Percentiles rank a stretch among this genome's conserved stretches.
phyloP scores from a whole-genome alignment of 306 rosid genomes.

The Senna siamea region DNA sequence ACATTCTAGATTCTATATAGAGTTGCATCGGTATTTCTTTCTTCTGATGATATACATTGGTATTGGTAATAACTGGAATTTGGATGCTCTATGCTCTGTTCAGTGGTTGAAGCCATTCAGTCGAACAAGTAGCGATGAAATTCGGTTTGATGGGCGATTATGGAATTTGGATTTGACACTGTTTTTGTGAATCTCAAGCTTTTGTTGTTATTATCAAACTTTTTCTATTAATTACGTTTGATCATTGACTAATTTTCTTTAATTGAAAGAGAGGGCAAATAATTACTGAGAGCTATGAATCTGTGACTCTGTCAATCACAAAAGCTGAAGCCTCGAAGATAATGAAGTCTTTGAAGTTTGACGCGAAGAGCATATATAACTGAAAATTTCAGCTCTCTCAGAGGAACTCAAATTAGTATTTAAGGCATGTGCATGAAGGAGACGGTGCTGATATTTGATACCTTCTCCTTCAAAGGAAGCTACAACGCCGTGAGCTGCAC shows the following conservation, averaged over 20 bases:
- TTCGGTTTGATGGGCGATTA: slow-evolving; percentile 41
- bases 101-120: slow-evolving; percentile 43
- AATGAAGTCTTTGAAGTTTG: too few species aligned
- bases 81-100: slow-evolving; percentile 34
- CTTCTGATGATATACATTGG: slow-evolving; percentile 4
- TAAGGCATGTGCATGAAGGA: slow-evolving; percentile 36
- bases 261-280: slow-evolving; percentile 36
- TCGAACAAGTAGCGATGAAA: slow-evolving; percentile 30
- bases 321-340: slow-evolving; percentile 39
- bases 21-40: slow-evolving; percentile 13
- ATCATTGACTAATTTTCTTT: slow-evolving; percentile 21
- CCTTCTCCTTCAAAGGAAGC: slow-evolving; percentile 72
- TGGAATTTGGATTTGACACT: slow-evolving; percentile 44
- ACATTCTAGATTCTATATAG: slow-evolving; percentile 3
- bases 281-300: slow-evolving; percentile 39
- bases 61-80: slow-evolving; percentile 34
- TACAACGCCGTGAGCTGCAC: slow-evolving; percentile 49
- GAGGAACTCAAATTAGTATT: slow-evolving; percentile 44
- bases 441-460: slow-evolving; percentile 46
- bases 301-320: slow-evolving; percentile 42
- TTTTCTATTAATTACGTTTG: slow-evolving; percentile 34
- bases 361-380: slow-evolving; percentile 39
- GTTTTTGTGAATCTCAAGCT: slow-evolving; percentile 42
- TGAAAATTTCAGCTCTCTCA: slow-evolving; percentile 45
- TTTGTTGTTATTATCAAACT: slow-evolving; percentile 43